Conservation (phyloP, 2,329 filamentous ascomycete species). For the Harringtonia aguacate region DNA sequence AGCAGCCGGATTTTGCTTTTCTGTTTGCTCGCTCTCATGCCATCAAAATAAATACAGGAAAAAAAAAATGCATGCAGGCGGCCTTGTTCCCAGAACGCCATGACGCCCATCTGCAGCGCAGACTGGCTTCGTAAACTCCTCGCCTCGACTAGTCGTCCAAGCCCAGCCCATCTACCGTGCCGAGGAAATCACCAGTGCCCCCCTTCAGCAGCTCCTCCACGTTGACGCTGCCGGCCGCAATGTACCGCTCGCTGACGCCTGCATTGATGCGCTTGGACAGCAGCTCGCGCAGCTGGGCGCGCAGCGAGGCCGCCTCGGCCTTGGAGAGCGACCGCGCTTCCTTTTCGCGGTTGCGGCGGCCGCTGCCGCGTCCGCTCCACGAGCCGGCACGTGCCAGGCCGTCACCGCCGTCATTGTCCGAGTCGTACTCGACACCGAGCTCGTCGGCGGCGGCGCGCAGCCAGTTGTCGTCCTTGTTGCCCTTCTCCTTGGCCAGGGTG, state of each 20-base stretch:
- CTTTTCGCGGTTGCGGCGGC: constrained; percentile 64
- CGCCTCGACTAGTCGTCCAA: constrained; percentile 22
- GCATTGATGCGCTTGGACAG: constrained; percentile 68
- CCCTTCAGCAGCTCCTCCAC: constrained; percentile 58
- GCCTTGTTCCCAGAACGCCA: too few species aligned
- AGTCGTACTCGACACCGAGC: constrained; percentile 87
- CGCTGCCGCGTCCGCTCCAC: constrained; percentile 58
- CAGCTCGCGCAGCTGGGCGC: constrained; percentile 61
- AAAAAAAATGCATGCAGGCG: too few species aligned
- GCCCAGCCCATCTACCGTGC: constrained; percentile 33
- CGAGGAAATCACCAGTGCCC: constrained; percentile 58
- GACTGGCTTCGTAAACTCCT: too few species aligned
- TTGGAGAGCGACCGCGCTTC: constrained; percentile 59
- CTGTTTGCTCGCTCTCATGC: too few species aligned
- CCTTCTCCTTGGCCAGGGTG: constrained; percentile 76
- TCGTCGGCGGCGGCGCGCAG: constrained; percentile 79
- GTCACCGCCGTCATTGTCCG: constrained; percentile 80
- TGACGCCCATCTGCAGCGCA: too few species aligned
- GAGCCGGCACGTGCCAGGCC: constrained; percentile 60
- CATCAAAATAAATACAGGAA: too few species aligned
- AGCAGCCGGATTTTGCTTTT: too few species aligned
- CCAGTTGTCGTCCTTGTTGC: constrained; percentile 74
- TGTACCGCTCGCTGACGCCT: constrained; percentile 78
- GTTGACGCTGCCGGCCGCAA: constrained; percentile 78
- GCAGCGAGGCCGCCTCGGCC: constrained; percentile 58